phyloP scores from a whole-genome alignment of 805 yeast genomes.

The Saturnispora mendoncae region DNA sequence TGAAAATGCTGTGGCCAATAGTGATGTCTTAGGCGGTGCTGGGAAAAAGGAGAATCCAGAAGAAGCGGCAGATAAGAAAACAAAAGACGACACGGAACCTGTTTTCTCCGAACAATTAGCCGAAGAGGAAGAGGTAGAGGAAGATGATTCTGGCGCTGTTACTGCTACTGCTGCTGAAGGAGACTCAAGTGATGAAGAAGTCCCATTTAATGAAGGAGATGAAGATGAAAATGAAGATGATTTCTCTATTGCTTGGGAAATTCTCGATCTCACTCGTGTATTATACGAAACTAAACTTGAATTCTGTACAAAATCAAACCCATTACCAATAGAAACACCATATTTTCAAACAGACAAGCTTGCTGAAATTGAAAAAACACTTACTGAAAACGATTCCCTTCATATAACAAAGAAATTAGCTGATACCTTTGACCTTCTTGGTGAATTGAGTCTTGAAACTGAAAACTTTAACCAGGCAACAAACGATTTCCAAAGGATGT shows the following conservation, averaged over 20 bases:
- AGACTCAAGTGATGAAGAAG: slow-evolving; percentile 19
- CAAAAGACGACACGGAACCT: slow-evolving; percentile 15
- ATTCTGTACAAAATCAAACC: slow-evolving; percentile 1
- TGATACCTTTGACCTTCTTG: slow-evolving; percentile 69
- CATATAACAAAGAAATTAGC: slow-evolving; percentile 46
- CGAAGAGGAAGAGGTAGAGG: slow-evolving; percentile 27
- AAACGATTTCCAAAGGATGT: slow-evolving; percentile 52
- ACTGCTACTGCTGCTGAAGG: too few species aligned
- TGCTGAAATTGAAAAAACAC: slow-evolving; percentile 10
- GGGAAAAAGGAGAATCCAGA: slow-evolving; percentile 16
- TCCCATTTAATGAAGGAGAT: slow-evolving; percentile 21
- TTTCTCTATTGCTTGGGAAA: slow-evolving; percentile 84
- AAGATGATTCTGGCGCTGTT: slow-evolving; percentile 15
- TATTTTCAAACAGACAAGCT: slow-evolving; percentile 18
- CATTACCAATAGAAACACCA: slow-evolving; percentile 13
- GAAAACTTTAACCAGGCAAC: slow-evolving; percentile 80
- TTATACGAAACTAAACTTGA: slow-evolving; percentile 39
- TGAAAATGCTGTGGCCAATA: slow-evolving; percentile 63
- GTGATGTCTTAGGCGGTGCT: slow-evolving; percentile 64
- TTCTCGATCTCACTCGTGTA: slow-evolving; percentile 68
- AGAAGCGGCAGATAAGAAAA: slow-evolving; percentile 8
- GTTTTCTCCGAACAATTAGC: slow-evolving; percentile 32
- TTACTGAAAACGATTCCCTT: not conserved
- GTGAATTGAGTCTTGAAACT: slow-evolving; percentile 84
- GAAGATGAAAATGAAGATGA: slow-evolving; percentile 50